phyloP scores from a whole-genome alignment of 2,329 filamentous ascomycete genomes.

The Bisporella sp. region DNA sequence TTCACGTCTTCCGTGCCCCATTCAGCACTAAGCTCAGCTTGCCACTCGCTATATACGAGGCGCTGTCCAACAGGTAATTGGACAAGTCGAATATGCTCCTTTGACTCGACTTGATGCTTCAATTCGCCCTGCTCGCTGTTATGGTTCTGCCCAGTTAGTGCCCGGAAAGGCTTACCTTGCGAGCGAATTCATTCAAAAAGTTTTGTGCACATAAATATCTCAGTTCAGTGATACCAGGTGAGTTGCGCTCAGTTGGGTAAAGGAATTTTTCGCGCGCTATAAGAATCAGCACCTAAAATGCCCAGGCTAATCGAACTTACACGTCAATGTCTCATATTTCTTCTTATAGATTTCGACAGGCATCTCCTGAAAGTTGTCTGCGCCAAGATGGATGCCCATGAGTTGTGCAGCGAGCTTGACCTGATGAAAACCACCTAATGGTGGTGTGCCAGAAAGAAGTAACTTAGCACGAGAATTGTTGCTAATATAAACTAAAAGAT shows the following conservation, averaged over 20 bases:
- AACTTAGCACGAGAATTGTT: constrained; percentile 31
- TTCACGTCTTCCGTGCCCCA: no score
- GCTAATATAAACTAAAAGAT: background rate
- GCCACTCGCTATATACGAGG: background rate
- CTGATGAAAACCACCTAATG: constrained; percentile 48
- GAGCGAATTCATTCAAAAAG: constrained; percentile 41
- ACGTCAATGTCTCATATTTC: constrained; percentile 35
- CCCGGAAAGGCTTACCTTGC: constrained; percentile 18
- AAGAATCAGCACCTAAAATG: background rate
- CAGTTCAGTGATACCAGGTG: constrained; percentile 18
- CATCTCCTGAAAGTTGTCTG: constrained; percentile 41
- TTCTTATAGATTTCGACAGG: constrained; percentile 34
- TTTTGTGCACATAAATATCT: constrained; percentile 44
- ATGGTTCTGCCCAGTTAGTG: background rate
- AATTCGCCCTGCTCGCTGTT: background rate
- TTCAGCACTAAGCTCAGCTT: no score
- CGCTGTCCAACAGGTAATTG: background rate
- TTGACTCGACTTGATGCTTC: background rate
- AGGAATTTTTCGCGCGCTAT: background rate
- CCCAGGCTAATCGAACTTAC: constrained; percentile 23
- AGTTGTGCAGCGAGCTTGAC: constrained; percentile 51
- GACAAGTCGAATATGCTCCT: background rate
- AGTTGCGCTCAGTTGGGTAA: background rate
- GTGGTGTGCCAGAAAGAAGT: constrained; percentile 58
- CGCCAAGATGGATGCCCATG: constrained; percentile 46